Conservation (phyloP, 2,329 filamentous ascomycete species). For the Alternaria alternata region DNA sequence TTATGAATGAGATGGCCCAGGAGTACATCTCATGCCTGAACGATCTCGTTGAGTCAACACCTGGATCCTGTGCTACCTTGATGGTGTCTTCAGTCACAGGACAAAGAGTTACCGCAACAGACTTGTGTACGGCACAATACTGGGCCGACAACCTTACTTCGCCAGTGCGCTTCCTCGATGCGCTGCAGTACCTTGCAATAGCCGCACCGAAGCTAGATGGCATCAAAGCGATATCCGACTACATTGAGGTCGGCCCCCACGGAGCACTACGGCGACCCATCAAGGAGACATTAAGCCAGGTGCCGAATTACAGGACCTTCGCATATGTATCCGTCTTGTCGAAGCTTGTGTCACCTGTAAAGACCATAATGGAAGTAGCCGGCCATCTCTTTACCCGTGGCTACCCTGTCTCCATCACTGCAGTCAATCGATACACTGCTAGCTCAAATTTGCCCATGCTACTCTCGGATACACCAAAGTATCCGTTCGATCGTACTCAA, state of each 20-base stretch:
- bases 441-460: too few relatives aligned
- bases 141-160: constrained; percentile 50
- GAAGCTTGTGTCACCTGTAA: not conserved
- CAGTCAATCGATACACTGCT: too few relatives aligned
- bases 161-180: constrained; percentile 44
- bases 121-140: constrained; percentile 14
- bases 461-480: too few relatives aligned
- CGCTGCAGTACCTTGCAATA: not conserved
- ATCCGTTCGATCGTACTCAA: too few relatives aligned
- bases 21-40: not conserved
- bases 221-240: not conserved
- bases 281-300: not conserved
- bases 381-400: too few relatives aligned
- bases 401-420: too few relatives aligned
- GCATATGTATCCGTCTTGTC: not conserved
- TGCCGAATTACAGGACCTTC: too few relatives aligned
- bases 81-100: too few relatives aligned
- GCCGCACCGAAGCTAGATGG: not conserved
- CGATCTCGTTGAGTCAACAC: too few relatives aligned
- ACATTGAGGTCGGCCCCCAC: constrained; percentile 45
- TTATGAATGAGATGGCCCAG: not conserved
- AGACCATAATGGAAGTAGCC: too few relatives aligned
- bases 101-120: too few relatives aligned
- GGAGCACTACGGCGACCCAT: constrained; percentile 40
- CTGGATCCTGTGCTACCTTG: too few relatives aligned